Percentiles rank a stretch among this genome's conserved stretches.
Conservation (phyloP, 192 early-diverging fungal species). For the Gamsiella multidivaricata region DNA sequence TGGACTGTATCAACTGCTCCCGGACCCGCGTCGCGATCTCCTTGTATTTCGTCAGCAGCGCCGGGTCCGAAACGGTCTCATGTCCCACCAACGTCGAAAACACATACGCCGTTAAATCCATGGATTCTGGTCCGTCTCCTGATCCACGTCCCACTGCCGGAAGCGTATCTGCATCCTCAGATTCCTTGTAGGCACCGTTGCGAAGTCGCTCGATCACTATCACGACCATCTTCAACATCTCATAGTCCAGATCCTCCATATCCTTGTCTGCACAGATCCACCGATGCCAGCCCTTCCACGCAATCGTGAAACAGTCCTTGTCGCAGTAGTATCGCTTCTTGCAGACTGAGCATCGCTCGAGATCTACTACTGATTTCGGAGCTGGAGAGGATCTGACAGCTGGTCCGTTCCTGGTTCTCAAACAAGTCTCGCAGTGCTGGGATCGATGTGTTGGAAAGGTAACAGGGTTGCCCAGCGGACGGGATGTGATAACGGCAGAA, state of each 20-base stretch:
- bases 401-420: neutral
- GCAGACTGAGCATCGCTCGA: conserved; percentile 50
- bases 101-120: conserved; percentile 42
- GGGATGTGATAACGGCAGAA: conserved; percentile 53
- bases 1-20: conserved; percentile 34
- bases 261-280: conserved; percentile 45
- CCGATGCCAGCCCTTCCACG: conserved; percentile 51
- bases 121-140: conserved; percentile 13
- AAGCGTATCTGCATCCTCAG: neutral
- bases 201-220: conserved; percentile 53
- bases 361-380: neutral
- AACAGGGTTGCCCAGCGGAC: conserved; percentile 44
- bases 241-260: conserved; percentile 50
- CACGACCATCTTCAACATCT: conserved; percentile 61
- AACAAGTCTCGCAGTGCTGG: conserved; percentile 29
- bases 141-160: neutral
- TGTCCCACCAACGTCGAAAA: conserved; percentile 61
- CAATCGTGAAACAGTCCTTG: conserved; percentile 35
- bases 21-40: conserved; percentile 39
- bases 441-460: conserved; percentile 53
- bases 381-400: neutral
- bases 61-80: conserved; percentile 32
- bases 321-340: conserved; percentile 48
- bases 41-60: conserved; percentile 34
- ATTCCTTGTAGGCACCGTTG: conserved; percentile 26